phyloP scores from a whole-genome alignment of 2,329 filamentous ascomycete species.

The Ophiostoma perfectum region DNA sequence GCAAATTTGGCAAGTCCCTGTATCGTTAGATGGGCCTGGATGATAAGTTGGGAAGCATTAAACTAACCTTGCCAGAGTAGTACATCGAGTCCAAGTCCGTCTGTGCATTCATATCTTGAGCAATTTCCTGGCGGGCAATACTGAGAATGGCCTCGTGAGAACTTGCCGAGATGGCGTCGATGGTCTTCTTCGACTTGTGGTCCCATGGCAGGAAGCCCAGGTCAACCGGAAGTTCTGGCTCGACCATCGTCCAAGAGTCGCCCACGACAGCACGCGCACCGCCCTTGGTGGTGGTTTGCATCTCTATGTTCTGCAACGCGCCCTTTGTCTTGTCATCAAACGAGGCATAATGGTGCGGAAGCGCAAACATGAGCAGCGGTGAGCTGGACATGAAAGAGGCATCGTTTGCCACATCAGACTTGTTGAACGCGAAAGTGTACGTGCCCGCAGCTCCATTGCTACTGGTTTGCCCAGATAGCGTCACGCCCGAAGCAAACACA shows the following conservation, averaged over 20 bases:
- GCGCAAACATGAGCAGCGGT: constrained; percentile 73
- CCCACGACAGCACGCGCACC: constrained; percentile 65
- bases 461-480: constrained; percentile 51
- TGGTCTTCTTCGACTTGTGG: constrained; percentile 42
- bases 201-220: constrained; percentile 80
- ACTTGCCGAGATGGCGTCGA: constrained; percentile 44
- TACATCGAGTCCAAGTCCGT: constrained; percentile 83
- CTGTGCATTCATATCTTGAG: constrained; percentile 67
- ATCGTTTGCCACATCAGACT: constrained; percentile 54
- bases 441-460: constrained; percentile 55
- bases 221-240: constrained; percentile 62
- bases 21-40: too few relatives aligned
- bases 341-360: constrained; percentile 78
- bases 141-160: constrained; percentile 55
- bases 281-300: constrained; percentile 84
- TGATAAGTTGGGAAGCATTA: too few relatives aligned
- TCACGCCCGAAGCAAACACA: constrained; percentile 62
- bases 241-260: constrained; percentile 71
- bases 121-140: constrained; percentile 61
- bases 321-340: constrained; percentile 55
- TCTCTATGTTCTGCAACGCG: constrained; percentile 47
- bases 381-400: constrained; percentile 28
- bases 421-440: constrained; percentile 71
- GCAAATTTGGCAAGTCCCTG: constrained; percentile 65
- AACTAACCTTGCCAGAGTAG: constrained; percentile 67